phyloP scores from a whole-genome alignment of 805 yeast species.

The Kluyveromyces nonfermentans region DNA sequence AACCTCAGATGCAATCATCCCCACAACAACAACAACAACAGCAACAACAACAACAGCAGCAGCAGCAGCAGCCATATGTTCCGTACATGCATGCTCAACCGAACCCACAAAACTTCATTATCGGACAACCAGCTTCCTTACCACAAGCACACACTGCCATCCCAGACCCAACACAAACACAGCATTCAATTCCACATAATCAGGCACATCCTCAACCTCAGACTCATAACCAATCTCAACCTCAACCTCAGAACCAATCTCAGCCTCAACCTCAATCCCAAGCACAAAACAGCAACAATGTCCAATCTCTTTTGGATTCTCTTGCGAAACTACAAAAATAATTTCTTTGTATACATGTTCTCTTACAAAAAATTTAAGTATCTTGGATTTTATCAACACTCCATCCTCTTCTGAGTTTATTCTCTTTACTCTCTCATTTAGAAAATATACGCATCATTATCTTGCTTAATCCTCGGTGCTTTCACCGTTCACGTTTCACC shows the following conservation, averaged over 20 bases:
- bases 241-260: slow-evolving; percentile 4
- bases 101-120: slow-evolving; percentile 11
- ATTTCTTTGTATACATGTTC: slow-evolving; percentile 1
- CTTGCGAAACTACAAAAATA: slow-evolving; percentile 30
- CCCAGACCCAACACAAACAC: background rate
- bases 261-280: slow-evolving; percentile 14
- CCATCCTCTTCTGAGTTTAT: background rate
- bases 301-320: slow-evolving; percentile 32
- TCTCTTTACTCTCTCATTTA: background rate
- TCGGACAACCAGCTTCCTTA: slow-evolving; percentile 3
- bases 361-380: background rate
- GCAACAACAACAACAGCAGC: slow-evolving; percentile 17
- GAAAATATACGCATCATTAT: no score
- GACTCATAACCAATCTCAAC: slow-evolving; percentile 9
- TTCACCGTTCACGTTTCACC: no score
- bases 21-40: slow-evolving; percentile 20
- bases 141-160: background rate
- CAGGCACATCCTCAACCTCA: slow-evolving; percentile 8
- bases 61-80: slow-evolving; percentile 5
- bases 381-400: background rate
- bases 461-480: no score
- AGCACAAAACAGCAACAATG: slow-evolving; percentile 25
- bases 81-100: slow-evolving; percentile 8
- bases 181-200: background rate
- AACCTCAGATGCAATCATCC: slow-evolving; percentile 18